These are phyloP conservation scores for Coccinonectria pachysandricola DNA, from an alignment of 2,329 filamentous ascomycete species.

Conservation along the genomic window DNA sequence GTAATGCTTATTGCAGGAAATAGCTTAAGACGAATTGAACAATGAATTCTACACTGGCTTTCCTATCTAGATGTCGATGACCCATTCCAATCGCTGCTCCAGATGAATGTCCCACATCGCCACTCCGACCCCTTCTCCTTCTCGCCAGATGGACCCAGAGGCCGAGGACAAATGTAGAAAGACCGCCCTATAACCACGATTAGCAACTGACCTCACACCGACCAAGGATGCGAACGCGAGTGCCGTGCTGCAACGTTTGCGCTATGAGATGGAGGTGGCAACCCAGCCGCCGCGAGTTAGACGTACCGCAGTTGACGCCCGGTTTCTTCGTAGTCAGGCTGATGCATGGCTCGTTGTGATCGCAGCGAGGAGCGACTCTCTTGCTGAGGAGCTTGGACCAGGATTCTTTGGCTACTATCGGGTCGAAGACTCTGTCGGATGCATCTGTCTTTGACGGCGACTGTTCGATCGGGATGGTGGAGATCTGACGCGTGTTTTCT, in stretches of 20 bases:
- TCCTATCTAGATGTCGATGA: constrained; percentile 5
- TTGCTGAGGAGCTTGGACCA: constrained; percentile 80
- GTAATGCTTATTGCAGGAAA: too few relatives aligned
- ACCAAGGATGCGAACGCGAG: too few relatives aligned
- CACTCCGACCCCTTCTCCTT: constrained; percentile 80
- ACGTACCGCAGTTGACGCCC: constrained; percentile 65
- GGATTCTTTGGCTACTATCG: constrained; percentile 63
- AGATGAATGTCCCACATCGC: constrained; percentile 78
- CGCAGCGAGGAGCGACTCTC: constrained; percentile 65
- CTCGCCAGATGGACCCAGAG: constrained; percentile 73
- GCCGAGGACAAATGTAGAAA: constrained; percentile 57
- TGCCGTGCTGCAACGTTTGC: constrained; percentile 1
- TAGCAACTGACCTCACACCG: too few relatives aligned
- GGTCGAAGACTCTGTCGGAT: constrained; percentile 46
- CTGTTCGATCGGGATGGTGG: constrained; percentile 1
- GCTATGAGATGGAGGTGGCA: too few relatives aligned
- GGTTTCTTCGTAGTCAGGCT: constrained; percentile 78
- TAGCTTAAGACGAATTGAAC: too few relatives aligned
- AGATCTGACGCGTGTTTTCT: not conserved
- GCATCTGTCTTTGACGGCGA: constrained; percentile 6
- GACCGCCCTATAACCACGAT: constrained; percentile 37
- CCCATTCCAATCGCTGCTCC: constrained; percentile 49
- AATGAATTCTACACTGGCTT: not conserved
- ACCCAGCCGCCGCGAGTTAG: constrained; percentile 3
- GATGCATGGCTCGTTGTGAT: constrained; percentile 82